Percentiles rank a stretch among this genome's conserved stretches.
Evolutionary conservation across 768 basidiomycete species (phyloP).

Genomic region (Tulasnella sp.): DNA sequence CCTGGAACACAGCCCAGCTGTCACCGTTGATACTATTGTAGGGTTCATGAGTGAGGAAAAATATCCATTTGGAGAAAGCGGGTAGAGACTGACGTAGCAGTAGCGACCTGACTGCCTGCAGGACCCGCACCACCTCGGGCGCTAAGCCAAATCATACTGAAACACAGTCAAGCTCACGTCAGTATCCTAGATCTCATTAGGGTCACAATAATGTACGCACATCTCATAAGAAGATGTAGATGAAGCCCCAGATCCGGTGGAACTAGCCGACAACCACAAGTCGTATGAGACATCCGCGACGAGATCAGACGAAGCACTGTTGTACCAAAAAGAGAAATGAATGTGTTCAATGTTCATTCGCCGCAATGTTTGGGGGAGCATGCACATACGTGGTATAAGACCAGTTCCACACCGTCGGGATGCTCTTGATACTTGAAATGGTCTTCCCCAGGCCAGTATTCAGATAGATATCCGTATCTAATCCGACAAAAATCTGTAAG

Average conservation of each 20-base stretch:
- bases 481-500: neutral
- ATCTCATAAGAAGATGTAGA: slow-evolving; percentile 6
- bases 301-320: neutral
- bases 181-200: neutral
- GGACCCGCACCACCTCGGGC: neutral
- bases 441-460: neutral
- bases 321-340: no score
- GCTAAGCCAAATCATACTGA: slow-evolving; percentile 10
- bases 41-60: neutral
- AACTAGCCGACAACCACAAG: slow-evolving; percentile 1
- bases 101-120: slow-evolving; percentile 2
- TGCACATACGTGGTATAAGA: no score
- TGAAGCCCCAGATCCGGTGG: neutral
- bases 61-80: neutral
- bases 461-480: slow-evolving; percentile 3
- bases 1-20: neutral
- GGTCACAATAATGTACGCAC: neutral
- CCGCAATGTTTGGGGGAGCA: no score
- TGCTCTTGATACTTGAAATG: neutral
- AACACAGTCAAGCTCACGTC: neutral
- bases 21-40: neutral
- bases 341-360: no score
- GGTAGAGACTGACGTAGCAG: neutral
- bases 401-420: neutral
- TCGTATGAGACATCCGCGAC: slow-evolving; percentile 5